These are phyloP conservation scores for Digitaria exilis DNA, from an alignment of 202 grass and related monocot genomes.

Conservation along the genomic window DNA sequence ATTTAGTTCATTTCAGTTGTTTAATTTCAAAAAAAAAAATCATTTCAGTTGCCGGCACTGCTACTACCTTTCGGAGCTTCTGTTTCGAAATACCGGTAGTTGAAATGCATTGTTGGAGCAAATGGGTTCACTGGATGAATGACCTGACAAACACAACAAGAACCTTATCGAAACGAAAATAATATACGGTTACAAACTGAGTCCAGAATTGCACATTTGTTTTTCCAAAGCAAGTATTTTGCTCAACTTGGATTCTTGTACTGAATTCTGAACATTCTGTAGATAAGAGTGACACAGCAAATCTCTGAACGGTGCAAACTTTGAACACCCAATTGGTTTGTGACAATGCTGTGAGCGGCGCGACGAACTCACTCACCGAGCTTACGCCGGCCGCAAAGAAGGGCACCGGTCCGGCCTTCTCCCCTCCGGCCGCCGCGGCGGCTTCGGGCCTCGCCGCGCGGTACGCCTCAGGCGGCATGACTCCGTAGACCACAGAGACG, in stretches of 20 bases:
- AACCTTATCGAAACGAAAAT: background rate
- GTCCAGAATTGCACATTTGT: background rate
- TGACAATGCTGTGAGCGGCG: background rate
- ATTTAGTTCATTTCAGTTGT: background rate
- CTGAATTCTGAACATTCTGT: background rate
- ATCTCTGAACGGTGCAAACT: background rate
- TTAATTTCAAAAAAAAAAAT: no score
- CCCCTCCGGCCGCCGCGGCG: background rate
- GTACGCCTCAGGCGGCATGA: slow-evolving; percentile 69
- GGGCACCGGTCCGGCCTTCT: slow-evolving; percentile 53
- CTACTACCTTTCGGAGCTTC: slow-evolving; percentile 66
- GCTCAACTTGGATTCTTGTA: background rate
- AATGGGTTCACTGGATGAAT: slow-evolving; percentile 79
- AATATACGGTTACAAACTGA: background rate
- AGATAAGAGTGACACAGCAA: background rate
- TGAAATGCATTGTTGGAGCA: slow-evolving; percentile 80
- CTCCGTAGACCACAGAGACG: slow-evolving; percentile 64
- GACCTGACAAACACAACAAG: slow-evolving; percentile 51
- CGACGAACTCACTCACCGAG: slow-evolving; percentile 45
- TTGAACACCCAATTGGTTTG: background rate
- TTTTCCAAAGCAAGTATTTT: background rate
- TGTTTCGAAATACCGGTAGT: slow-evolving; percentile 85
- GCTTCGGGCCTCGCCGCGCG: slow-evolving; percentile 58
- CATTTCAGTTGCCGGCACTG: background rate
- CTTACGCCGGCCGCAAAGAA: slow-evolving; percentile 73